A percentile compares a stretch with the other conserved stretches of the same genome.
Conservation (phyloP, 495 filamentous ascomycete species). For the Lophiotrema nucula region DNA sequence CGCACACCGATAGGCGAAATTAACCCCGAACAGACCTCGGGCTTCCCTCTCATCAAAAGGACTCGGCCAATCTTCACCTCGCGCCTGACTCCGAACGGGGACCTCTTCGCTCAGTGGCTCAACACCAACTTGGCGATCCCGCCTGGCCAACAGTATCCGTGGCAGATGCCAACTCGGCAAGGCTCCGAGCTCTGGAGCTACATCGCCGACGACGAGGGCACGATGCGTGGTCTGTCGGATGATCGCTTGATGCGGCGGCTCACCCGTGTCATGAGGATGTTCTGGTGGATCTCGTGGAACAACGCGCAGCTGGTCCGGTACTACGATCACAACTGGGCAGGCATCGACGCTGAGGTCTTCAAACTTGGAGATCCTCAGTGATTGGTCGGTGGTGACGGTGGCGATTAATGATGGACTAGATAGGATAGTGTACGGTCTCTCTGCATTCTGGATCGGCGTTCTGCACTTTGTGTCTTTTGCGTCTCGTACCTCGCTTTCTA, state of each 20-base stretch:
- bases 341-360: background rate
- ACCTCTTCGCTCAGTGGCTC: conserved; percentile 8
- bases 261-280: conserved; percentile 1
- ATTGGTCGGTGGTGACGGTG: too few relatives aligned
- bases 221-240: background rate
- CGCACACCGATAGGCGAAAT: background rate
- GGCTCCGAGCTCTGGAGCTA: background rate
- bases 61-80: conserved; percentile 12
- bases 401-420: too few relatives aligned
- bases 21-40: background rate
- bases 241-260: background rate
- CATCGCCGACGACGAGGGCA: background rate
- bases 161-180: background rate
- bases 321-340: background rate
- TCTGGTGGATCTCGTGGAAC: conserved; percentile 2
- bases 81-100: conserved; percentile 1
- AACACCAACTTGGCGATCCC: background rate
- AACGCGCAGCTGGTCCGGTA: background rate
- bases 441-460: too few relatives aligned
- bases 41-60: background rate
- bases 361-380: background rate
- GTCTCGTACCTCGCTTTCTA: too few relatives aligned
- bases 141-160: background rate
- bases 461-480: too few relatives aligned
- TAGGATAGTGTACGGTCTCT: too few relatives aligned